Evolutionary conservation across 2,329 filamentous ascomycete species (phyloP), one percentile per base, ranked within the genome.

Genomic region (Colletotrichum musicola): DNA sequence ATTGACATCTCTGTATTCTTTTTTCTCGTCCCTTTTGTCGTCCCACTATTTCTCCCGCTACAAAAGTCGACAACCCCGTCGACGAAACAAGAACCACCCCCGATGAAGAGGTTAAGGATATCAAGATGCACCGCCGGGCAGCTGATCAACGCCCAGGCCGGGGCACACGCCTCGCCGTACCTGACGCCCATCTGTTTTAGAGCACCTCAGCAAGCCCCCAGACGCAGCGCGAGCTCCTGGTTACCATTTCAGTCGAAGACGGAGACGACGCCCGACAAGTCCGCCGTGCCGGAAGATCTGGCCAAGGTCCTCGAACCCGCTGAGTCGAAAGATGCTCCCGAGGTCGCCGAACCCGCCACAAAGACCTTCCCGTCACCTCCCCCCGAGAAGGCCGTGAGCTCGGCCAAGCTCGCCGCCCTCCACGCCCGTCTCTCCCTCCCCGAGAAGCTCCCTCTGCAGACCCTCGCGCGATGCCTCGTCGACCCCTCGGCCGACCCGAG

Each of bases 371-470:
- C 93, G 61, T 95, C 93, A 75, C 93, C 94, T 73, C 88, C 88
- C 62, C 89, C 90, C 72, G 83, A 87, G 74, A 86, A 86, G 72
- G 92, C 94, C 50, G 82, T 85, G 69, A 80, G 85, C 72, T 98
- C 95, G 54, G 91, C 94, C 71, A 98, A 98, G 84, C 92, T 99
- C 74, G 90, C 94, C 72, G 95, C 96, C 72, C 89, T 99, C 53
- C 95, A 98, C 80, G 93, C 95, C 74, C 93, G 96, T 80, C 88
- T 99, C 70, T 89, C 90, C 47, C 89, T 99, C 64, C 91, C 95
- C 25, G 86, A 88, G 71, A 93, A 92, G 81, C 87, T 98, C 71
- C 95, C 96, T 42, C 82, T 97, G 69, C 88, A 96, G 83, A 95
- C 93, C 5, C 89, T 99, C 72, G 95, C 93, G 70, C 90, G 95